Percentiles rank a stretch among this genome's conserved stretches.
These are phyloP conservation scores for Neonectria neomacrospora DNA, from an alignment of 2,329 filamentous ascomycete genomes.

Conservation along the genomic window DNA sequence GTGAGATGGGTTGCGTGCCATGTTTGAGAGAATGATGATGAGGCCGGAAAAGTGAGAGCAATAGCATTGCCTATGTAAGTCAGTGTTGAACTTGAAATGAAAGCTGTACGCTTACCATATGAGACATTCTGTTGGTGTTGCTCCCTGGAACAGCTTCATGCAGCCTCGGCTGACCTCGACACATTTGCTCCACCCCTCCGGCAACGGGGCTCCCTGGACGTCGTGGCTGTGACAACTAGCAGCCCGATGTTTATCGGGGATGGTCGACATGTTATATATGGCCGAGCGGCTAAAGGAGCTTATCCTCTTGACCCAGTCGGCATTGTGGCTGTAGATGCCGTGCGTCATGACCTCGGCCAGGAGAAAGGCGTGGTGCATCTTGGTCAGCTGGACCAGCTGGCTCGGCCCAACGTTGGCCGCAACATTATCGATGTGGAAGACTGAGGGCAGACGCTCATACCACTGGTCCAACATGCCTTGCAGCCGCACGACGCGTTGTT, in stretches of 20 bases:
- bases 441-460: conserved; percentile 48
- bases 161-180: conserved; percentile 49
- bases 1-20: conserved; percentile 46
- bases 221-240: conserved; percentile 6
- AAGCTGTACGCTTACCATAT: conserved; percentile 42
- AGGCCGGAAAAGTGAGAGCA: conserved; percentile 49
- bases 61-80: conserved; percentile 42
- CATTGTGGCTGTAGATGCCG: conserved; percentile 52
- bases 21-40: conserved; percentile 50
- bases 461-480: conserved; percentile 51
- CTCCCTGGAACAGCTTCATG: conserved; percentile 47
- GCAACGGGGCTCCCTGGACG: conserved; percentile 36
- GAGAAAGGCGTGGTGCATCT: conserved; percentile 52
- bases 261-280: conserved; percentile 36
- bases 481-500: conserved; percentile 43
- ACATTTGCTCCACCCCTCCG: conserved; percentile 48
- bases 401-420: conserved; percentile 43
- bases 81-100: not conserved
- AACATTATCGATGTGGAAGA: conserved; percentile 51
- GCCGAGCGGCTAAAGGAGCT: conserved; percentile 42
- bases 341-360: conserved; percentile 51
- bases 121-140: conserved; percentile 46
- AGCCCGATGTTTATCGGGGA: not conserved
- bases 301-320: conserved; percentile 52
- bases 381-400: conserved; percentile 50